Base-by-base conservation (phyloP, 352 stramenopile species). In the Blastocystis sp. region DNA sequence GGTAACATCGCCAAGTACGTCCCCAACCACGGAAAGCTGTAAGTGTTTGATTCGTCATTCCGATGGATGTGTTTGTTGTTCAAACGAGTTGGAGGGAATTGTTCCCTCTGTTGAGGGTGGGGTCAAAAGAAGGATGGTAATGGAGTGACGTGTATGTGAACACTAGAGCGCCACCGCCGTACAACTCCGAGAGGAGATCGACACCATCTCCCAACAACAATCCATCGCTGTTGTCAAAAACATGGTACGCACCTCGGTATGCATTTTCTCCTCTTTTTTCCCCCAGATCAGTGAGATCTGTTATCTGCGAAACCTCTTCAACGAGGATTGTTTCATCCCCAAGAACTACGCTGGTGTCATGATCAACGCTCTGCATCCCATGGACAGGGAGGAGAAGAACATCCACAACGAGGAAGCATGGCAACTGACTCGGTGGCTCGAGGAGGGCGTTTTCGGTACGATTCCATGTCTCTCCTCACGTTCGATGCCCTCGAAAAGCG, bases 311-410 rank as follows among this genome's bases (percentile, higher is more conserved):
- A 78, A 78, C n/a, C 46, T 78, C 8, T 78, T 78, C 36, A 24
- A 78, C 36, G 67, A 44, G 32, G 51, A 78, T 24, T 78, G 67
- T 36, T 78, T 78, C 36, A 38, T 9, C 27, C 21, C 73, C 11
- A 78, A 78, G 67, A 78, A 78, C 36, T 78, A 78, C 44, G 67
- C 67, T 0, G 67, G 67, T 67, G 46, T 78, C 32, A 78, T 78
- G 67, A 78, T 78, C 36, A 78, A 78, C n/a, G 67, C 67, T 9
- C 44, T 78, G 21, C 67, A 78, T 78, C 67, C 67, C 21, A 36
- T 78, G 0, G 34, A 56, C n/a, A 78, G 7, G 14, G 67, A 78
- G 14, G 14, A 38, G 14, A 7, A 7, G 9, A 9, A 78, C n/a
- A 64, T 78, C n/a, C 67, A 61, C 51, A 64, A 57, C 32, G 4